Conservation (phyloP, 2,329 filamentous ascomycete species). For the Neobulgaria alba region DNA sequence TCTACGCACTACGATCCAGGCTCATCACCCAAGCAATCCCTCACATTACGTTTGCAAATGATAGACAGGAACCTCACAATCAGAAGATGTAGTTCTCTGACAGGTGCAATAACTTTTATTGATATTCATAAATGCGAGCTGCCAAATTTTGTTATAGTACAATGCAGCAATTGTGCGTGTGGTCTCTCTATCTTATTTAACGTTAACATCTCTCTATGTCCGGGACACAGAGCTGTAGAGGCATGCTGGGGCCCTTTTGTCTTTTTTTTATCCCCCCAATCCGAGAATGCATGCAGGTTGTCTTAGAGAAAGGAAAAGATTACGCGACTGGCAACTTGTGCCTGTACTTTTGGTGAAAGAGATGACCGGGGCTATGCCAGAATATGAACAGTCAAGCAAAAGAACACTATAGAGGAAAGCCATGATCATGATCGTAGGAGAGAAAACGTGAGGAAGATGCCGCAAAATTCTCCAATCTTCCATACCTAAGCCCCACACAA, state of each 20-base stretch:
- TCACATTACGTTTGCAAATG: too few species aligned
- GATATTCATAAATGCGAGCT: slow-evolving; percentile 9
- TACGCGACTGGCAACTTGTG: slow-evolving; percentile 14
- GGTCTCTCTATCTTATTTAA: slow-evolving; percentile 21
- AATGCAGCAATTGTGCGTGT: slow-evolving; percentile 18
- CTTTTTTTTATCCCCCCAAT: slow-evolving; percentile 16
- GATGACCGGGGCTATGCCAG: slow-evolving; percentile 18
- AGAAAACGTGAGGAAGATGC: slow-evolving; percentile 16
- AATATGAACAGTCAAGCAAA: slow-evolving; percentile 24
- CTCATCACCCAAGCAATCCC: too few species aligned
- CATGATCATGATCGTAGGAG: slow-evolving; percentile 18
- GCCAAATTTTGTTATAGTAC: slow-evolving; percentile 22
- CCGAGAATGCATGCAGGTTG: slow-evolving; percentile 15
- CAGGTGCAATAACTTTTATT: too few species aligned
- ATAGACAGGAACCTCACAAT: too few species aligned
- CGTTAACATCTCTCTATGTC: slow-evolving; percentile 3
- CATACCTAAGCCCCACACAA: slow-evolving; percentile 25
- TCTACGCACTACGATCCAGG: too few species aligned
- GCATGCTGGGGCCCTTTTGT: slow-evolving; percentile 8
- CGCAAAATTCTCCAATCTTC: slow-evolving; percentile 27
- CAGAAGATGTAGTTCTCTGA: too few species aligned
- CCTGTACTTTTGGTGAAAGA: slow-evolving; percentile 13
- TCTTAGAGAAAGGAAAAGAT: slow-evolving; percentile 13
- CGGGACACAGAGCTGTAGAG: slow-evolving; percentile 12
- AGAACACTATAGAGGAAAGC: slow-evolving; percentile 17